Conservation (phyloP, 1,284 basidiomycete genomes). For the Coniophora puteana region DNA sequence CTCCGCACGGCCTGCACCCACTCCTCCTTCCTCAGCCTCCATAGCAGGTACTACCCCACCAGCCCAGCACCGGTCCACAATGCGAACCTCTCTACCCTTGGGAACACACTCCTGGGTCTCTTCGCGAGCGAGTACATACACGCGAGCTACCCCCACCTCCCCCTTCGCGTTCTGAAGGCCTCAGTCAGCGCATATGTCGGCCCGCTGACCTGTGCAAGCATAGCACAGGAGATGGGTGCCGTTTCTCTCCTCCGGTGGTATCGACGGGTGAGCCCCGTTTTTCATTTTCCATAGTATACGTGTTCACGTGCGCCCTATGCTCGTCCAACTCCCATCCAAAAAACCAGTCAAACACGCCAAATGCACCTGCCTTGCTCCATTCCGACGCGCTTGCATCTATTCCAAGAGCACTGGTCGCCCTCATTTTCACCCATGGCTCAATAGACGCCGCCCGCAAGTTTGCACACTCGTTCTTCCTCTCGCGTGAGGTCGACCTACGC, state of each 20-base stretch:
- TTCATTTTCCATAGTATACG: slow-evolving; percentile 2
- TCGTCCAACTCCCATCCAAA: too few relatives aligned
- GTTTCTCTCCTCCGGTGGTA: slow-evolving; percentile 68
- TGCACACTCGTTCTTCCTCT: slow-evolving; percentile 82
- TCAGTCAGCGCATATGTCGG: slow-evolving; percentile 92
- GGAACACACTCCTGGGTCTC: slow-evolving; percentile 89
- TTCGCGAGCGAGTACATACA: slow-evolving; percentile 88
- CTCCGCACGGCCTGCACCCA: slow-evolving; percentile 80
- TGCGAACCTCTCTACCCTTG: slow-evolving; percentile 75
- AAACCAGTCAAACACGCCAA: slow-evolving; percentile 43
- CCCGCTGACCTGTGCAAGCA: slow-evolving; percentile 74
- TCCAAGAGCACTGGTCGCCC: slow-evolving; percentile 71
- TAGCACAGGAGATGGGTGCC: slow-evolving; percentile 82
- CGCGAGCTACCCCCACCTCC: slow-evolving; percentile 85
- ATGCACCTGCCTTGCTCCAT: slow-evolving; percentile 52
- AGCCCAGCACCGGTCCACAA: slow-evolving; percentile 62
- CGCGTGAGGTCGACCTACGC: slow-evolving; percentile 77
- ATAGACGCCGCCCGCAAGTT: slow-evolving; percentile 79
- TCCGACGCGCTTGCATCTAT: slow-evolving; percentile 75
- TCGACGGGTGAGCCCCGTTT: slow-evolving; percentile 47
- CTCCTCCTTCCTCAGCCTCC: slow-evolving; percentile 63
- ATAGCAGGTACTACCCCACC: slow-evolving; percentile 50
- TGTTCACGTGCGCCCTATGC: slow-evolving; percentile 1
- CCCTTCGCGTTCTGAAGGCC: slow-evolving; percentile 86
- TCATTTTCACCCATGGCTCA: slow-evolving; percentile 77